Conservation (phyloP, 1,284 basidiomycete genomes). For the Ganoderma sinense region DNA sequence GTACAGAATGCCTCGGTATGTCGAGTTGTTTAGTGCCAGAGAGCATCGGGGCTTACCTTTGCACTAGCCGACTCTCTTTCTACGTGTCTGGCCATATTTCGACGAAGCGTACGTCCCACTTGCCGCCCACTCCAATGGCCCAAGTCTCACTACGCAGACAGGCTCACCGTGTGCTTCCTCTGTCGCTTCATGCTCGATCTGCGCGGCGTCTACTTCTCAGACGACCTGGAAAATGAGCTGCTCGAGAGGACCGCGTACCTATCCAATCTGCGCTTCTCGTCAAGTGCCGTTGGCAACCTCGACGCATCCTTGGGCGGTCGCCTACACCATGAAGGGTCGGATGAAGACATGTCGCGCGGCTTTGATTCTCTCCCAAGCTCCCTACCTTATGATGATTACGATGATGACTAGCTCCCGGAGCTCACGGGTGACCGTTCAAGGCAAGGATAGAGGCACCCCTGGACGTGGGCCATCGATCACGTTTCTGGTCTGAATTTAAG, state of each 20-base stretch:
- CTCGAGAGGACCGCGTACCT: neutral
- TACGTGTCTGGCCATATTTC: slow-evolving; percentile 22
- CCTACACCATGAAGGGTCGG: neutral
- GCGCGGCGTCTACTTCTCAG: slow-evolving; percentile 11
- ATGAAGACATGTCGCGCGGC: neutral
- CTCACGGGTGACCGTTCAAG: slow-evolving; percentile 1
- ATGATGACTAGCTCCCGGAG: slow-evolving; percentile 3
- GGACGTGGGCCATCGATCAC: neutral
- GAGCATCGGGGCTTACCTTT: neutral
- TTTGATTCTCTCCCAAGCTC: neutral
- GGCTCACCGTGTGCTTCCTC: slow-evolving; percentile 21
- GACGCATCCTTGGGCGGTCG: slow-evolving; percentile 5
- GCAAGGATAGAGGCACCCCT: slow-evolving; percentile 1
- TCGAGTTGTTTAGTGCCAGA: neutral
- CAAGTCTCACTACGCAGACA: neutral
- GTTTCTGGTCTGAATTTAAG: neutral
- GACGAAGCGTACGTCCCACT: slow-evolving; percentile 16
- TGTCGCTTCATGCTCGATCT: slow-evolving; percentile 23
- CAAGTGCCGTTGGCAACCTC: slow-evolving; percentile 13
- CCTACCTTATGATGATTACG: neutral
- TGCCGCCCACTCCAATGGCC: neutral
- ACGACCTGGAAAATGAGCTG: neutral
- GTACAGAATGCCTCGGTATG: slow-evolving; percentile 14
- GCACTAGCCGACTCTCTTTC: slow-evolving; percentile 7
- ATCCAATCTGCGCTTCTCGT: neutral